Percentiles rank a stretch among this genome's conserved stretches.
Conservation (phyloP, 108 stramenopile species). For the Cyclotella baltica region DNA sequence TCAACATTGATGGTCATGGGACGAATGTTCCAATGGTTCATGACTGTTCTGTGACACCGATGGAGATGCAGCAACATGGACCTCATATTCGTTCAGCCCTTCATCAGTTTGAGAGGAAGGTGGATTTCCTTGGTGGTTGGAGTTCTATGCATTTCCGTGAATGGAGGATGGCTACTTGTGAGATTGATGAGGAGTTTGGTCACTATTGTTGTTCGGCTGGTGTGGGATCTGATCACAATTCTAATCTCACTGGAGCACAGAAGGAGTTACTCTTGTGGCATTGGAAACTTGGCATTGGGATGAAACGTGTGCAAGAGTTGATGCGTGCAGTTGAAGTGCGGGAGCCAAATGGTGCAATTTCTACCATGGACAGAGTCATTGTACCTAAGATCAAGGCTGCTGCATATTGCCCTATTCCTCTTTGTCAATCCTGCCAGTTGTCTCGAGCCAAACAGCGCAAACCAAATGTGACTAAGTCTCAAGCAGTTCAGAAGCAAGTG, state of each 20-base stretch:
- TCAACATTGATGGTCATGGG: not conserved
- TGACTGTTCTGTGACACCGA: not conserved
- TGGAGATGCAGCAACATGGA: not conserved
- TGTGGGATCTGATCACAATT: conserved; percentile 16
- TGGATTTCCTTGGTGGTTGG: conserved; percentile 1
- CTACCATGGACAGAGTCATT: not conserved
- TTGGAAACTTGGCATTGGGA: conserved; percentile 22
- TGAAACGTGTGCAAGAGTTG: not conserved
- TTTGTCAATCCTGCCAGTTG: no score
- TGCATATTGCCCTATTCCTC: not conserved
- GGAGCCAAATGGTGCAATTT: not conserved
- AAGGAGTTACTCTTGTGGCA: conserved; percentile 46
- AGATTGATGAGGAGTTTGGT: not conserved
- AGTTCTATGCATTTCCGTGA: not conserved
- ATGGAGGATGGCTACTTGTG: not conserved
- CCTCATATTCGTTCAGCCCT: not conserved
- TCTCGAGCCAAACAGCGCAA: no score
- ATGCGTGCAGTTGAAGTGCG: not conserved
- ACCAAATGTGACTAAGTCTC: not conserved
- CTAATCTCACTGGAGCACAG: conserved; percentile 35
- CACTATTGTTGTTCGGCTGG: not conserved
- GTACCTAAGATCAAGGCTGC: no score
- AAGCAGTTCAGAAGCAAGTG: not conserved
- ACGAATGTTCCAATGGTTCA: conserved; percentile 14
- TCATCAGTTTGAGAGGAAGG: not conserved